Evolutionary conservation across 2,329 filamentous ascomycete genomes (phyloP).

Genomic region (Apiospora rasikravindrae): DNA sequence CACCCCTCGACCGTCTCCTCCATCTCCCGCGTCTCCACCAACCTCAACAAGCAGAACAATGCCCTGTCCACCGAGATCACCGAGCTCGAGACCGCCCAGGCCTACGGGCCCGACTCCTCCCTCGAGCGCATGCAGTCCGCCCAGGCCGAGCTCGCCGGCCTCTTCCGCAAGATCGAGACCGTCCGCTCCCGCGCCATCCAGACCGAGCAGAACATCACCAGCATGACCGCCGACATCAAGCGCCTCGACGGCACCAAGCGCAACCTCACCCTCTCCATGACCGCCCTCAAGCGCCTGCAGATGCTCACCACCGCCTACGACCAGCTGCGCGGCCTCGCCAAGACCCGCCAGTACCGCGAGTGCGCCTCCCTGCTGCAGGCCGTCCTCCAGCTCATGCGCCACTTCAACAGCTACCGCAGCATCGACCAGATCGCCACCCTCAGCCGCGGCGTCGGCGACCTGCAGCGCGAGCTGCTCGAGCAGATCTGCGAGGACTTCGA

Average conservation of each 20-base stretch:
- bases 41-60: constrained; percentile 78
- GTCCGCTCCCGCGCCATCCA: constrained; percentile 87
- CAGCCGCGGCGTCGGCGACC: constrained; percentile 88
- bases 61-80: constrained; percentile 81
- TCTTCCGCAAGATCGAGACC: constrained; percentile 94
- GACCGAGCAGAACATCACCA: constrained; percentile 94
- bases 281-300: constrained; percentile 92
- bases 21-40: constrained; percentile 74
- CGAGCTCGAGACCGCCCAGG: constrained; percentile 75
- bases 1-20: constrained; percentile 85
- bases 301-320: constrained; percentile 99
- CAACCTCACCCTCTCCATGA: constrained; percentile 97
- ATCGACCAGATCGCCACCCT: constrained; percentile 97
- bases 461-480: constrained; percentile 90
- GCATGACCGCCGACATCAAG: constrained; percentile 99
- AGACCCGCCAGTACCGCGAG: constrained; percentile 89
- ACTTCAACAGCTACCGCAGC: constrained; percentile 97
- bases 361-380: constrained; percentile 93
- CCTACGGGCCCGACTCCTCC: constrained; percentile 83
- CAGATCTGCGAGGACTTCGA: constrained; percentile 99
- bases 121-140: constrained; percentile 90
- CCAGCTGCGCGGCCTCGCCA: constrained; percentile 82
- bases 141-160: constrained; percentile 83
- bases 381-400: constrained; percentile 95
- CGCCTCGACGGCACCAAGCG: constrained; percentile 94